A percentile compares a stretch with the other conserved stretches of the same genome.
Evolutionary conservation across 495 filamentous ascomycete genomes (phyloP).

Genomic region (Hypomontagnella submonticulosa): DNA sequence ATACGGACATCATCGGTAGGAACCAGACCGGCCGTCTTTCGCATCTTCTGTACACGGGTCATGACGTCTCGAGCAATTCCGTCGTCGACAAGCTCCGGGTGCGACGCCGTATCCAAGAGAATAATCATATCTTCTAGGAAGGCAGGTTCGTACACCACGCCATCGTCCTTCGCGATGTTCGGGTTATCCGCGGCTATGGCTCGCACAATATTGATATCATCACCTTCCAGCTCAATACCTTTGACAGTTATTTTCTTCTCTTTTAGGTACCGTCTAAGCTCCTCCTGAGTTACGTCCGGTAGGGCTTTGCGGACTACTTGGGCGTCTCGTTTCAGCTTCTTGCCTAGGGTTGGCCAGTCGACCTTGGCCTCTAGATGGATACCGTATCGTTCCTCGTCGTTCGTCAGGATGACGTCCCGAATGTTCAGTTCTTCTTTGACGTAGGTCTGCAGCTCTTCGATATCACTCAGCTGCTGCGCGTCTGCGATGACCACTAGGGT

Average conservation of each 20-base stretch:
- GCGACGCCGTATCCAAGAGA: conserved; percentile 55
- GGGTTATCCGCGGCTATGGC: conserved; percentile 35
- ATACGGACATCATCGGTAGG: conserved; percentile 59
- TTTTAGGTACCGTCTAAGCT: conserved; percentile 75
- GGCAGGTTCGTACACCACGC: conserved; percentile 36
- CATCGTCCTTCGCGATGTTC: conserved; percentile 28
- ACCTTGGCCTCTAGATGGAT: conserved; percentile 89
- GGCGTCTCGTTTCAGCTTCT: conserved; percentile 95
- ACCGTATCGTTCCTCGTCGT: conserved; percentile 88
- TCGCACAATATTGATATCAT: conserved; percentile 69
- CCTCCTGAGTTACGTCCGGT: conserved; percentile 77
- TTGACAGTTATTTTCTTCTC: conserved; percentile 79
- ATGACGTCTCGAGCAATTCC: conserved; percentile 59
- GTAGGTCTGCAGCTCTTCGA: conserved; percentile 83
- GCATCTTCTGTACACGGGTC: conserved; percentile 59
- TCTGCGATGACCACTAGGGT: conserved; percentile 89
- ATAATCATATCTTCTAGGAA: conserved; percentile 55
- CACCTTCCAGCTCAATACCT: conserved; percentile 81
- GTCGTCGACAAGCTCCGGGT: conserved; percentile 57
- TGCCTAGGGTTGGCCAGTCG: conserved; percentile 93
- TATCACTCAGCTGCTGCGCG: conserved; percentile 82
- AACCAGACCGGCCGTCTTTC: conserved; percentile 58
- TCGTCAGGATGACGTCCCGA: conserved; percentile 81
- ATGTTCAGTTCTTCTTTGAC: conserved; percentile 93
- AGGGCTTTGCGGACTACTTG: conserved; percentile 87